A percentile compares a stretch with the other conserved stretches of the same genome.
These are phyloP conservation scores for Euphorbia schlechtendalii DNA, from an alignment of 441 rosid genomes.

Conservation along the genomic window DNA sequence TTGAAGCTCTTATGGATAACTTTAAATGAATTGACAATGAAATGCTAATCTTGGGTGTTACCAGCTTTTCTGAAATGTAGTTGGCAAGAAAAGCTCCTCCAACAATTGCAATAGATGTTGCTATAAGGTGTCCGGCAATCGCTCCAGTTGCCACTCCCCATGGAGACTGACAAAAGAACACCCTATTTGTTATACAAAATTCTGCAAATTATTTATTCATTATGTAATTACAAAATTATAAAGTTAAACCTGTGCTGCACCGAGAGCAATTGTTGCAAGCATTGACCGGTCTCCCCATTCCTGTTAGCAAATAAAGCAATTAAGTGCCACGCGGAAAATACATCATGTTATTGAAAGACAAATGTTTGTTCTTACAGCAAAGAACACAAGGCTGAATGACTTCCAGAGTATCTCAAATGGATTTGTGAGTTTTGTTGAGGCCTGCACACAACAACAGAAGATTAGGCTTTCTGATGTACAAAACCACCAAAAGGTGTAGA, in stretches of 20 bases:
- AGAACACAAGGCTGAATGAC: constrained; percentile 92
- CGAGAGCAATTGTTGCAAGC: constrained; percentile 98
- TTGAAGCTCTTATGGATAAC: neutral
- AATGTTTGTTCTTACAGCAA: constrained; percentile 92
- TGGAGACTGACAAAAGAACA: constrained; percentile 52
- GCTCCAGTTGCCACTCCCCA: constrained; percentile 97
- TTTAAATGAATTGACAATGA: neutral
- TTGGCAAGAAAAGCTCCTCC: constrained; percentile 95
- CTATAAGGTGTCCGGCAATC: constrained; percentile 84
- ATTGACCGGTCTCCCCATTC: constrained; percentile 99
- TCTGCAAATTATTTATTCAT: neutral
- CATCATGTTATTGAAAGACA: too few species aligned
- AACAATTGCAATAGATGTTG: constrained; percentile 71
- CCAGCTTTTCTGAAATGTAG: constrained; percentile 91
- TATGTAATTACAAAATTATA: constrained; percentile 4
- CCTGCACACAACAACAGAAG: constrained; percentile 33
- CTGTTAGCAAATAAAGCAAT: constrained; percentile 29
- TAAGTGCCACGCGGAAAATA: constrained; percentile 7
- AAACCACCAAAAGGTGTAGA: neutral
- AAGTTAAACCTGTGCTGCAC: constrained; percentile 76
- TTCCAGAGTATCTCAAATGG: constrained; percentile 86
- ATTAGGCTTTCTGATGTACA: neutral
- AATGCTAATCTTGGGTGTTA: constrained; percentile 19
- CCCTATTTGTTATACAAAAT: neutral
- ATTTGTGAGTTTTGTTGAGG: constrained; percentile 66